Evolutionary conservation across 495 filamentous ascomycete genomes (phyloP).

Genomic region (Neurospora pannonica): DNA sequence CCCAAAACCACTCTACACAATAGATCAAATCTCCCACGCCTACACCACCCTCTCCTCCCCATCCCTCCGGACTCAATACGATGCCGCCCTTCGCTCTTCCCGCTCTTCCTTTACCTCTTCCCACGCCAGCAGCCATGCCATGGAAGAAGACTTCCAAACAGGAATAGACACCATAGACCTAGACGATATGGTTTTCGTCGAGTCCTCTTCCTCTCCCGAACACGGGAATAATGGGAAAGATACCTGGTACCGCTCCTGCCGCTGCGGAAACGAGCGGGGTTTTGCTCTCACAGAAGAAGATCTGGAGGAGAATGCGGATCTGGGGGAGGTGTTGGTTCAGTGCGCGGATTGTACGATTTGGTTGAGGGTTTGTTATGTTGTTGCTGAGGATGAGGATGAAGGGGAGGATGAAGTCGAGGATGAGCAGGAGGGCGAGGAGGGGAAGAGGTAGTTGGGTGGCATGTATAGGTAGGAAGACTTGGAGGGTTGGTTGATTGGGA

Average conservation of each 20-base stretch:
- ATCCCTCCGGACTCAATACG: slow-evolving; percentile 52
- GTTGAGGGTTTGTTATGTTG: slow-evolving; percentile 64
- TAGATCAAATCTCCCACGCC: slow-evolving; percentile 74
- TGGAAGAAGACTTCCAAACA: slow-evolving; percentile 41
- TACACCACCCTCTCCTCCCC: slow-evolving; percentile 61
- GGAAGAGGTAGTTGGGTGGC: not conserved
- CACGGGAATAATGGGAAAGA: slow-evolving; percentile 9
- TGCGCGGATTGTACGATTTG: slow-evolving; percentile 78
- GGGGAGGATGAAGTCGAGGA: not conserved
- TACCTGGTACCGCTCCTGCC: slow-evolving; percentile 60
- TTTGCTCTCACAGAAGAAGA: slow-evolving; percentile 62
- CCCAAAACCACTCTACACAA: slow-evolving; percentile 23
- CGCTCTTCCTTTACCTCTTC: not conserved
- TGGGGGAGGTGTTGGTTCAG: slow-evolving; percentile 64
- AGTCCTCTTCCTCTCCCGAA: slow-evolving; percentile 7
- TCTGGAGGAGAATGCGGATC: slow-evolving; percentile 53
- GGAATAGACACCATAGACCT: slow-evolving; percentile 77
- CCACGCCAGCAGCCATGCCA: not conserved
- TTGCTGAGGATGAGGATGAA: slow-evolving; percentile 41
- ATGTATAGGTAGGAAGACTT: not conserved
- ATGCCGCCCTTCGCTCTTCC: slow-evolving; percentile 33
- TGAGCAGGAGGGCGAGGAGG: not conserved
- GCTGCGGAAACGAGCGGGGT: slow-evolving; percentile 70
- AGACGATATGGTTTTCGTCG: slow-evolving; percentile 59
- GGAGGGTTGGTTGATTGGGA: not conserved